Conservation (phyloP, 805 yeast genomes). For the Candida nemodendra region DNA sequence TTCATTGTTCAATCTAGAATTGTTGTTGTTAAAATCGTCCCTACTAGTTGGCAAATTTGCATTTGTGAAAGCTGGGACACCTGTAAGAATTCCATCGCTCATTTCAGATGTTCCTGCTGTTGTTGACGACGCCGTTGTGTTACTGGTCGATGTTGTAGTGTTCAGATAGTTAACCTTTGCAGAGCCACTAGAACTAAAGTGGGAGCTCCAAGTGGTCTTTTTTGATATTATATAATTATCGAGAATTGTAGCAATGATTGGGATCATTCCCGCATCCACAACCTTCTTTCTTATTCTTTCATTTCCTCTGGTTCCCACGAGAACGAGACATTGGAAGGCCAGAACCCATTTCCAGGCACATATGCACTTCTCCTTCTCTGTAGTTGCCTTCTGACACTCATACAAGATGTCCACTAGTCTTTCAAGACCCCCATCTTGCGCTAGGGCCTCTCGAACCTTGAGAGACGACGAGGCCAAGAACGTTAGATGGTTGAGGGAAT, state of each 20-base stretch:
- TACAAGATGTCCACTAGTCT: constrained; percentile 81
- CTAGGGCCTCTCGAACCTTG: constrained; percentile 85
- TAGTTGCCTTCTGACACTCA: constrained; percentile 56
- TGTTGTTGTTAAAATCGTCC: constrained; percentile 7
- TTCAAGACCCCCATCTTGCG: constrained; percentile 90
- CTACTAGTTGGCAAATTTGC: constrained; percentile 3
- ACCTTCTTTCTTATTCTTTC: constrained; percentile 81
- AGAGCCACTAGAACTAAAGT: constrained; percentile 9
- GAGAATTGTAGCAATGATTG: constrained; percentile 85
- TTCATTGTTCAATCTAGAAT: constrained; percentile 4
- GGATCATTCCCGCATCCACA: constrained; percentile 88
- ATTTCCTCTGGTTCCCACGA: constrained; percentile 90
- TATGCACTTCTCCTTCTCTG: constrained; percentile 46
- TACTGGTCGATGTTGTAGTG: constrained; percentile 4
- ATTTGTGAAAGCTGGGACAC: constrained; percentile 11
- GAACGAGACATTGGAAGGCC: constrained; percentile 87
- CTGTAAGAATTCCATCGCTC: constrained; percentile 9
- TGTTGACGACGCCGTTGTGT: constrained; percentile 6
- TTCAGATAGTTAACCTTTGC: constrained; percentile 8
- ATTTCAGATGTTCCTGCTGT: constrained; percentile 15
- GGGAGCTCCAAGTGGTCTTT: constrained; percentile 23
- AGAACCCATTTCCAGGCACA: constrained; percentile 97
- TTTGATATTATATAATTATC: constrained; percentile 67
- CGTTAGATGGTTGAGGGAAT: constrained; percentile 86
- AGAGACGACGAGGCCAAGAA: constrained; percentile 82